A percentile compares a stretch with the other conserved stretches of the same genome.
These are phyloP conservation scores for Malus fusca DNA, from an alignment of 306 rosid genomes.

Conservation along the genomic window DNA sequence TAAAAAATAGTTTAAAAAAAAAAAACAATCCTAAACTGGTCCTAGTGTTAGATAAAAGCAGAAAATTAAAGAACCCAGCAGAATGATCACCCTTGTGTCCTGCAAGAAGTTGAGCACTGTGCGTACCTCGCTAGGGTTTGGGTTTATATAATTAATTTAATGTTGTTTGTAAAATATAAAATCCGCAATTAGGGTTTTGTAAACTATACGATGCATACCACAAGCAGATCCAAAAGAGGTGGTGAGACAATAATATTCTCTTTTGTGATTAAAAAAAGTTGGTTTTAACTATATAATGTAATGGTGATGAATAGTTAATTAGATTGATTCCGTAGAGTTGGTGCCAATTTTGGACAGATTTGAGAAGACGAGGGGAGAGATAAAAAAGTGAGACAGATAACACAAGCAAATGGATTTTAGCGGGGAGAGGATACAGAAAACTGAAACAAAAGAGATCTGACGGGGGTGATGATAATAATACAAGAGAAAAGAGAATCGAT, in stretches of 20 bases:
- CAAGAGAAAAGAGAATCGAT: slow-evolving; percentile 85
- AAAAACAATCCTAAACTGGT: no score
- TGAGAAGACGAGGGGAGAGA: slow-evolving; percentile 21
- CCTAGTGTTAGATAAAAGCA: background rate
- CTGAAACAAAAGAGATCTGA: slow-evolving; percentile 34
- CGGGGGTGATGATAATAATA: slow-evolving; percentile 36
- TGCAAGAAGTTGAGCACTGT: slow-evolving; percentile 22
- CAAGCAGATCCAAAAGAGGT: slow-evolving; percentile 44
- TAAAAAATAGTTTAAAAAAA: no score
- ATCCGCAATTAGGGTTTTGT: slow-evolving; percentile 4
- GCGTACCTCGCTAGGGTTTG: slow-evolving; percentile 25
- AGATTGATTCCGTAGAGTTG: slow-evolving; percentile 72
- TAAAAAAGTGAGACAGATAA: slow-evolving; percentile 33
- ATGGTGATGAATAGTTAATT: slow-evolving; percentile 30
- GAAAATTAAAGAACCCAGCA: background rate
- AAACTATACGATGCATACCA: slow-evolving; percentile 11
- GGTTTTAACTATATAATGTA: slow-evolving; percentile 15
- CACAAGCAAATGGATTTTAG: slow-evolving; percentile 45
- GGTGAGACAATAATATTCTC: slow-evolving; percentile 46
- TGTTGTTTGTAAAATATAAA: background rate
- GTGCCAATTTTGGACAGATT: slow-evolving; percentile 81
- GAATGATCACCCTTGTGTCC: slow-evolving; percentile 31
- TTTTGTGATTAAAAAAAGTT: slow-evolving; percentile 22
- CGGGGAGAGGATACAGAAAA: slow-evolving; percentile 10
- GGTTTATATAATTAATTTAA: slow-evolving; percentile 11